Percentiles rank a stretch among this genome's conserved stretches.
Evolutionary conservation across 1,139 yeast genomes (phyloP).

Genomic region (Yarrowia galli): DNA sequence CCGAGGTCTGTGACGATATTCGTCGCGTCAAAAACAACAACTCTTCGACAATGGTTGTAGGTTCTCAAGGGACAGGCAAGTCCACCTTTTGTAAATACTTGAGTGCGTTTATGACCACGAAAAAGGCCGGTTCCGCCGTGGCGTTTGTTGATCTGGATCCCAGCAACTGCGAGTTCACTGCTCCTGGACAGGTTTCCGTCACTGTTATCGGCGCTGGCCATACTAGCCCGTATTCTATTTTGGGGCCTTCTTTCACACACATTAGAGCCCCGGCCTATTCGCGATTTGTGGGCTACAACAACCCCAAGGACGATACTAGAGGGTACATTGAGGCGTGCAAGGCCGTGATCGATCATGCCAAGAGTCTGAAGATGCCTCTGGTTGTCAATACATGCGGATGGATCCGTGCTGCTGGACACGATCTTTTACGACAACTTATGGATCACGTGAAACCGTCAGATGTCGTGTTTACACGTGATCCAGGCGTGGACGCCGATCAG

Average conservation of each 20-base stretch:
- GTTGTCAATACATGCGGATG: conserved; percentile 90
- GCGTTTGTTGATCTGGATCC: conserved; percentile 81
- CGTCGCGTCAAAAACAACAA: conserved; percentile 8
- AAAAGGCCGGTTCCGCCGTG: neutral
- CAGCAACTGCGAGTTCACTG: conserved; percentile 84
- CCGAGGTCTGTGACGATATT: conserved; percentile 36
- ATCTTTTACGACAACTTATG: conserved; percentile 62
- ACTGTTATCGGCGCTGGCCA: conserved; percentile 43
- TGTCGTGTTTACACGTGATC: conserved; percentile 59
- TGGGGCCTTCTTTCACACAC: conserved; percentile 43
- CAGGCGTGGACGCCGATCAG: conserved; percentile 43
- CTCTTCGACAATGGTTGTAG: conserved; percentile 27
- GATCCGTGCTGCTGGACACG: conserved; percentile 88
- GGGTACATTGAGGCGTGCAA: conserved; percentile 59
- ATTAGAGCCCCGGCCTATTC: conserved; percentile 50
- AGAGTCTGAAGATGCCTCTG: conserved; percentile 52
- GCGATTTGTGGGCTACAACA: conserved; percentile 70
- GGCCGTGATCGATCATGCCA: conserved; percentile 44
- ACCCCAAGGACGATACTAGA: conserved; percentile 75
- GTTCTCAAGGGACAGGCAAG: conserved; percentile 36
- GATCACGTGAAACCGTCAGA: conserved; percentile 60
- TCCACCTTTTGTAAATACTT: conserved; percentile 27
- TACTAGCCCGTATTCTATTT: conserved; percentile 46
- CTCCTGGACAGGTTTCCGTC: conserved; percentile 73
- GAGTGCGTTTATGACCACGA: conserved; percentile 17